phyloP scores from a whole-genome alignment of 148 eudicot genomes.

The Spergularia bocconei region DNA sequence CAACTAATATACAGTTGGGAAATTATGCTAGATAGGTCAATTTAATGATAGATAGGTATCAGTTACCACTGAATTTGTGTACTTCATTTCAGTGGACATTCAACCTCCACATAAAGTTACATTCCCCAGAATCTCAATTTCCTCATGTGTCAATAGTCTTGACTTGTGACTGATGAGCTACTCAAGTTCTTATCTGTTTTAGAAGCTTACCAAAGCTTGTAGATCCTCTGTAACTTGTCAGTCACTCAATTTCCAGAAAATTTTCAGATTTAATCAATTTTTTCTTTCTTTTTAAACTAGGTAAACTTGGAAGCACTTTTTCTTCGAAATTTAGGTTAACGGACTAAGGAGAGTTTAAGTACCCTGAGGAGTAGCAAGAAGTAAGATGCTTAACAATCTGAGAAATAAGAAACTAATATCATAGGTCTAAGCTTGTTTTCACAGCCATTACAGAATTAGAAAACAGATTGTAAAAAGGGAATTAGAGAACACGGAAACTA shows the following conservation, averaged over 20 bases:
- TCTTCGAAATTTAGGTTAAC: no score
- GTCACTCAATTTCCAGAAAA: no score
- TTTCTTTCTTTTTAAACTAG: no score
- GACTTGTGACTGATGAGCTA: no score
- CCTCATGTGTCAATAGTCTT: slow-evolving; percentile 4
- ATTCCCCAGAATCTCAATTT: slow-evolving; percentile 6
- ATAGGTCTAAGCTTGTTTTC: slow-evolving; percentile 2
- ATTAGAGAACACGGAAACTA: no score
- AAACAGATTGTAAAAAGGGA: background rate
- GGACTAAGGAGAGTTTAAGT: no score
- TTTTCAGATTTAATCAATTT: no score
- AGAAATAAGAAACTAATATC: background rate
- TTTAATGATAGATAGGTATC: slow-evolving; percentile 19
- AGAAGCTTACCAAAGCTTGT: no score
- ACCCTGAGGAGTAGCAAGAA: no score
- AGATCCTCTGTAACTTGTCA: no score
- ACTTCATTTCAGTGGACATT: background rate
- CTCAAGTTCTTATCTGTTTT: no score
- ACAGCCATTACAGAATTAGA: slow-evolving; percentile 1
- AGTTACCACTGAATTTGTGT: slow-evolving; percentile 9
- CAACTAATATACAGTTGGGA: slow-evolving; percentile 25
- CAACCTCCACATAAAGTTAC: slow-evolving; percentile 19
- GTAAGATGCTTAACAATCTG: background rate
- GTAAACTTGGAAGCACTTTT: no score
- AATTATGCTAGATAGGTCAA: slow-evolving; percentile 15